Base-by-base conservation (phyloP, 2,329 filamentous ascomycete genomes). In the Ophiostoma ulmi region DNA sequence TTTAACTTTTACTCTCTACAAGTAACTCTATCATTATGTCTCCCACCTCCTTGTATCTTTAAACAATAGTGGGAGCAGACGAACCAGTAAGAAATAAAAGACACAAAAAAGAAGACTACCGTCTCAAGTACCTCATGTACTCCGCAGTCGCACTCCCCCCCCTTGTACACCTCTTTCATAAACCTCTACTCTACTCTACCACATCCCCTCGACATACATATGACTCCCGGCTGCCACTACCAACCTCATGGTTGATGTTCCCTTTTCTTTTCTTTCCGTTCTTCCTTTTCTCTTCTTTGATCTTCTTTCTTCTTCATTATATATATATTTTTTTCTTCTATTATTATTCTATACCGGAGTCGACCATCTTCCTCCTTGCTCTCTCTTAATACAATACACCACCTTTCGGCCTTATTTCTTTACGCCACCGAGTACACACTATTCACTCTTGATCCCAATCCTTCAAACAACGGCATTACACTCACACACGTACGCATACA, bases 391-490 rank as follows among this genome's bases (percentile, higher is more conserved):
- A 36, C 20, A 66, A 66, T 17, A 38, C 63, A 66, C 3, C 36
- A 8, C 6, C 48, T 20, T n/a, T n/a, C 48, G n/a, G 48, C 17
- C 17, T 22, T 55, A 63, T 31, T 58, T 64, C 31, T 13, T 14
- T 58, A 58, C 52, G 52, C 52, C 52, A 58, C 52, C 22, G 2
- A 58, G 61, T 39, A 38, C 61, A 64, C 35, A 38, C 13, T 36
- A 31, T 17, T 35, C 31, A 35, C 61, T 63, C 26, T 63, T 26
- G 14, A 36, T 13, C 35, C 26, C 58, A 17, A 36, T 63, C 58
- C 52, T 58, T 63, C 61, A 35, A 64, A 64, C 61, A 35, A 38
- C 61, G 14, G 38, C 61, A 64, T 64, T 64, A 38, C 61, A 64
- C 55, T 48, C 44, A n/a, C 44, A 58, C 58, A 10, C 26, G 58